Conservation (phyloP, 2,329 filamentous ascomycete genomes). For the Pseudovirgaria hyperparasitica region DNA sequence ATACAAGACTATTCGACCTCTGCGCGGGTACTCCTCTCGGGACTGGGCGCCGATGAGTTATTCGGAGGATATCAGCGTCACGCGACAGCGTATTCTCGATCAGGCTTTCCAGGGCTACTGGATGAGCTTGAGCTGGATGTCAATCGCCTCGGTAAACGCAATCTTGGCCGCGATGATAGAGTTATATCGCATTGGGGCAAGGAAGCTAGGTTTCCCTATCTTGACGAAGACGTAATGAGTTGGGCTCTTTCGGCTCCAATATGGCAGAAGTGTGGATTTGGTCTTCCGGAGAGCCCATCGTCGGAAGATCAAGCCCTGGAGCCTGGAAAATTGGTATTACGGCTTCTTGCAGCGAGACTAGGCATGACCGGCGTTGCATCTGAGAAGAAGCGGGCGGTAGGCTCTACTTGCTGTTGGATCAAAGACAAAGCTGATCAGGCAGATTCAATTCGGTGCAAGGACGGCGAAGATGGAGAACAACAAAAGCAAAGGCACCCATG, state of each 20-base stretch:
- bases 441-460: slow-evolving; percentile 32
- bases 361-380: slow-evolving; percentile 57
- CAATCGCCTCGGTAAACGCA: slow-evolving; percentile 75
- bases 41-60: slow-evolving; percentile 87
- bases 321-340: slow-evolving; percentile 67
- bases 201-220: slow-evolving; percentile 79
- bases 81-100: slow-evolving; percentile 56
- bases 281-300: slow-evolving; percentile 14
- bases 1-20: slow-evolving; percentile 46
- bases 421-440: slow-evolving; percentile 2
- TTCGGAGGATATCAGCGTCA: slow-evolving; percentile 91
- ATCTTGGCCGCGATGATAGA: slow-evolving; percentile 85
- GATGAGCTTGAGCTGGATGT: slow-evolving; percentile 81
- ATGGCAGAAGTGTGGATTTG: slow-evolving; percentile 82
- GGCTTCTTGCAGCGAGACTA: slow-evolving; percentile 62
- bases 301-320: slow-evolving; percentile 40
- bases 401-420: neutral
- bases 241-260: slow-evolving; percentile 66
- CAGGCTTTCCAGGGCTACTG: slow-evolving; percentile 58
- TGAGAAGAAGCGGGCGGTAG: slow-evolving; percentile 87
- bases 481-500: slow-evolving; percentile 34
- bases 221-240: slow-evolving; percentile 75
- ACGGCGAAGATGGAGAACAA: slow-evolving; percentile 37
- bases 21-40: slow-evolving; percentile 77
- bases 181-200: slow-evolving; percentile 81